phyloP scores from a whole-genome alignment of 2,329 filamentous ascomycete species.

The Sporothrix schenckii region DNA sequence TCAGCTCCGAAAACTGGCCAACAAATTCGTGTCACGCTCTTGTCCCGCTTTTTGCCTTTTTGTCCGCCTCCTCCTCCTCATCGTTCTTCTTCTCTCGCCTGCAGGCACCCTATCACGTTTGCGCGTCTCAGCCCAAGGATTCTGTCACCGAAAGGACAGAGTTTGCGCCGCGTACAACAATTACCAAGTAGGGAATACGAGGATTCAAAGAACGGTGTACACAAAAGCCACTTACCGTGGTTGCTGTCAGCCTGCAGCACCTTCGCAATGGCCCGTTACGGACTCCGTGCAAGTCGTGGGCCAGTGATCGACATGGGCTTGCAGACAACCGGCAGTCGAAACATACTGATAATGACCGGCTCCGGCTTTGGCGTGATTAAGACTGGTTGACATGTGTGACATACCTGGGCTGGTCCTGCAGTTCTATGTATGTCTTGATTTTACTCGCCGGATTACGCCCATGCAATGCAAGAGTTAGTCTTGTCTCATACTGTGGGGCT shows the following conservation, averaged over 20 bases:
- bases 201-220: background rate
- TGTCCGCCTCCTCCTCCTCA: background rate
- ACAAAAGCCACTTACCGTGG: background rate
- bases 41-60: background rate
- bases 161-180: background rate
- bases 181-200: background rate
- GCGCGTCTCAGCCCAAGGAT: constrained; percentile 2
- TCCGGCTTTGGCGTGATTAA: constrained; percentile 10
- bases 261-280: too few species aligned
- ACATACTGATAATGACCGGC: background rate
- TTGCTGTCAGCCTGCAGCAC: background rate
- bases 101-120: background rate
- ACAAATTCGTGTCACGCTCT: too few species aligned
- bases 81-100: background rate
- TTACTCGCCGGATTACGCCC: constrained; percentile 19
- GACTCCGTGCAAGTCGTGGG: background rate
- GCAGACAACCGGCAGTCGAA: constrained; percentile 12
- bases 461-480: background rate
- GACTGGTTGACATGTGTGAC: background rate
- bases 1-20: too few species aligned
- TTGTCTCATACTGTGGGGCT: too few species aligned
- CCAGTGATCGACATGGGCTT: constrained; percentile 8
- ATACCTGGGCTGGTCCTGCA: background rate
- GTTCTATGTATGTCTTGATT: background rate
- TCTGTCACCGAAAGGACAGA: background rate